Evolutionary conservation across 257 asterid genomes (phyloP), one percentile per base, ranked within the genome.

Genomic region (Scutellaria barbata): DNA sequence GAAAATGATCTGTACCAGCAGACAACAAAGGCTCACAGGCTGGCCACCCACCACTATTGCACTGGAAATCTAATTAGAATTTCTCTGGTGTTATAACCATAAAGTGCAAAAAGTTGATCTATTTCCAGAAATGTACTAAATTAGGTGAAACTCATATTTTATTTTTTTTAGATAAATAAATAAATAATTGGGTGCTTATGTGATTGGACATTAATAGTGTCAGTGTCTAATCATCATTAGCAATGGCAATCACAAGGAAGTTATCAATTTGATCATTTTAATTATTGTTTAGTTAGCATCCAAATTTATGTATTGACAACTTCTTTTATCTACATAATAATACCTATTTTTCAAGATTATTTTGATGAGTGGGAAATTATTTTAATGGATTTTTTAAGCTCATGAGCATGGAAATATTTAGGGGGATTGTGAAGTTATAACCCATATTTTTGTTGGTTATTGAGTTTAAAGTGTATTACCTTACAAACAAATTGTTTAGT

Each of bases 1-100:
- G 57, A 74, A 50, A 63, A 56, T 57, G 74, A 72, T 66, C 25
- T 43, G 56, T 61, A 77, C 62, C 65, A 50, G 77, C 63, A 40
- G 77, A 35, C 65, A 66, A 76, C 41, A 71, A 59, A 47, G 39
- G 73, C 56, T 54, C 66, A 47, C 54, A 56, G 62, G 62, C 74
- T 46, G 68, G 73, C 54, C 73, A 65, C 62, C 68, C 78, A 65
- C 66, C 72, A 7, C 25, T 50, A 51, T 40, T 66, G 67, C 18
- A 17, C 14, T 56, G 33, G 9, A 46, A 8, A 53, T 16, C 71
- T 40, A 62, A 50, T 20, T 53, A 62, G 61, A 60, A 37, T 60
- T 71, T 60, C 52, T 45, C 37, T 57, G 57, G 40, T 71, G 61
- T 71, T 46, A 59, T 46, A 46, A 16, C 39, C 59, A 50, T 61